Evolutionary conservation across 306 rosid species (phyloP).

Genomic region (Mimosa pudica): DNA sequence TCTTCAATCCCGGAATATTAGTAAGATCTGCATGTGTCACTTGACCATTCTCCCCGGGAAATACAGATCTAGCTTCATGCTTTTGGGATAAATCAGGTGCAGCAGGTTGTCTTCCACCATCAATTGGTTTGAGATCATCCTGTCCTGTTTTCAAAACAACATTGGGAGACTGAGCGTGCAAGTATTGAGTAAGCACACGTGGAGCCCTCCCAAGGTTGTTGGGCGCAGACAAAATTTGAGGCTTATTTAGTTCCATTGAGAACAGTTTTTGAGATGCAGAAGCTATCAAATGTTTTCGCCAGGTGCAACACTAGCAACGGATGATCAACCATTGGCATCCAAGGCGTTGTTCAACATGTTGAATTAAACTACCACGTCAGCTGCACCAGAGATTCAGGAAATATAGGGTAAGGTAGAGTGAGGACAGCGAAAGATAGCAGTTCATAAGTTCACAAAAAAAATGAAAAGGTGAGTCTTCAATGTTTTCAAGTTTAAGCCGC

Average conservation of each 20-base stretch:
- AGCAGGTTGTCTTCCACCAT: conserved; percentile 40
- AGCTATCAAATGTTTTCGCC: conserved; percentile 37
- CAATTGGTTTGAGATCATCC: conserved; percentile 47
- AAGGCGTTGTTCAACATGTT: conserved; percentile 22
- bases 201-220: conserved; percentile 40
- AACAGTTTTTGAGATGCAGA: conserved; percentile 31
- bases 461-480: conserved; percentile 22
- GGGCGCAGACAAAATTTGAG: conserved; percentile 41
- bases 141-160: conserved; percentile 40
- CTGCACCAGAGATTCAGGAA: conserved; percentile 16
- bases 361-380: conserved; percentile 23
- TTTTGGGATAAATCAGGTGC: conserved; percentile 35
- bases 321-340: conserved; percentile 10
- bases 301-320: conserved; percentile 23
- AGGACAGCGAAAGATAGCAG: conserved; percentile 24
- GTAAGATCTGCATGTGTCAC: conserved; percentile 56
- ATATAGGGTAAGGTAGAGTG: background rate
- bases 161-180: conserved; percentile 35
- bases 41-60: conserved; percentile 45
- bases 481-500: conserved; percentile 32
- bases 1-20: conserved; percentile 59
- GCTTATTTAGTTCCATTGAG: conserved; percentile 51
- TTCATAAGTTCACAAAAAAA: conserved; percentile 7
- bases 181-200: conserved; percentile 42
- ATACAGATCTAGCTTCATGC: conserved; percentile 37